phyloP scores from a whole-genome alignment of 768 basidiomycete genomes.

The Pulveroboletus sp. region DNA sequence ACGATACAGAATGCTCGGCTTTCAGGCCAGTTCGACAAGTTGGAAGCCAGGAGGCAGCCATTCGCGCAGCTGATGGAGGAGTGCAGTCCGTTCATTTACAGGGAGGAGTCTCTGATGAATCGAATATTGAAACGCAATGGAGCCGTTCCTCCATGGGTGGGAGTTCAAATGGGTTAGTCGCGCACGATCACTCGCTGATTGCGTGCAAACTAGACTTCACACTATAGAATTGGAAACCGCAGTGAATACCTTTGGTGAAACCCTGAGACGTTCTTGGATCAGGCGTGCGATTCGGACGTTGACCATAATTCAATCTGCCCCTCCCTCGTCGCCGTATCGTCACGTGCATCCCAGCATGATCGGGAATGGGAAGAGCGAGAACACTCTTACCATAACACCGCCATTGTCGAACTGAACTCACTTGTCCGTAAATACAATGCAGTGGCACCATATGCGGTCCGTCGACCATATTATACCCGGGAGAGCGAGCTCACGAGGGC shows the following conservation, averaged over 20 bases:
- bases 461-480: conserved; percentile 55
- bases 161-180: conserved; percentile 63
- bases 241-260: conserved; percentile 55
- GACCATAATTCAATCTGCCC: conserved; percentile 39
- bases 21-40: conserved; percentile 65
- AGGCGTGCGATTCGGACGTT: conserved; percentile 66
- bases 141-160: conserved; percentile 84
- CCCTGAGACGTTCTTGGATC: conserved; percentile 66
- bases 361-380: conserved; percentile 68
- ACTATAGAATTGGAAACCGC: conserved; percentile 61
- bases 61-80: conserved; percentile 41
- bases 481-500: conserved; percentile 53
- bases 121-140: conserved; percentile 78
- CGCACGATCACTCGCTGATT: conserved; percentile 1
- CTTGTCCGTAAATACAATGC: conserved; percentile 77
- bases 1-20: conserved; percentile 52
- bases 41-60: conserved; percentile 63
- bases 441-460: conserved; percentile 73
- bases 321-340: conserved; percentile 34
- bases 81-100: conserved; percentile 60
- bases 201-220: conserved; percentile 1
- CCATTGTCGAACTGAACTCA: conserved; percentile 66
- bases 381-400: conserved; percentile 59
- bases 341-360: conserved; percentile 46
- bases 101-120: conserved; percentile 83